Evolutionary conservation across 805 yeast genomes (phyloP).

Genomic region (Cyberlindnera petersonii): DNA sequence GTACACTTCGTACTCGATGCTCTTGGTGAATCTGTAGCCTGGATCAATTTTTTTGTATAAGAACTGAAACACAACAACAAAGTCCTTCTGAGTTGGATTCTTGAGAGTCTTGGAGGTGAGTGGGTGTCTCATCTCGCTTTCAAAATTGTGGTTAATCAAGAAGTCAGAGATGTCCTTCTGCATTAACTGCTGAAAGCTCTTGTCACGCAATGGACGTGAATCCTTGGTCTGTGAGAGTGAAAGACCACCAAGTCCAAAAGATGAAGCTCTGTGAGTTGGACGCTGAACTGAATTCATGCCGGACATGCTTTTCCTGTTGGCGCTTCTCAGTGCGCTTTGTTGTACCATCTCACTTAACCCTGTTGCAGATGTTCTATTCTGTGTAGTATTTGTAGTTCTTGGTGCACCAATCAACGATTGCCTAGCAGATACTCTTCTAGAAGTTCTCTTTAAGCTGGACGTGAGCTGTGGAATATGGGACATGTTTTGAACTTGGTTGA

Average conservation of each 20-base stretch:
- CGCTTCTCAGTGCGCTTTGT: slow-evolving; percentile 24
- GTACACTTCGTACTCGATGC: slow-evolving; percentile 74
- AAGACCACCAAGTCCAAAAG: slow-evolving; percentile 24
- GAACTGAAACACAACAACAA: slow-evolving; percentile 74
- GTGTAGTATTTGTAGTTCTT: slow-evolving; percentile 18
- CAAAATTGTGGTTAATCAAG: slow-evolving; percentile 61
- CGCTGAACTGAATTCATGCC: slow-evolving; percentile 14
- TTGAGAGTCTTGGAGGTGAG: slow-evolving; percentile 59
- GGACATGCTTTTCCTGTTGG: slow-evolving; percentile 24
- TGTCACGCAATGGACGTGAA: slow-evolving; percentile 76
- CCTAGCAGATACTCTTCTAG: slow-evolving; percentile 23
- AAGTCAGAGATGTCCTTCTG: slow-evolving; percentile 68
- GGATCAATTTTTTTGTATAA: slow-evolving; percentile 77
- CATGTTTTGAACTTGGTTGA: slow-evolving; percentile 25
- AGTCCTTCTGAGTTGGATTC: slow-evolving; percentile 85
- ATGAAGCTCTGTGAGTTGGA: slow-evolving; percentile 23
- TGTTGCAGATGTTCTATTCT: slow-evolving; percentile 22
- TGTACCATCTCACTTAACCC: slow-evolving; percentile 28
- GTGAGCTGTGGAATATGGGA: slow-evolving; percentile 27
- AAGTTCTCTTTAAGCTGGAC: slow-evolving; percentile 23
- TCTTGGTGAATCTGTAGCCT: slow-evolving; percentile 60
- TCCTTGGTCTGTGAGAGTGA: slow-evolving; percentile 40
- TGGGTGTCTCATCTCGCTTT: slow-evolving; percentile 68
- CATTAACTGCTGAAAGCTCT: slow-evolving; percentile 57
- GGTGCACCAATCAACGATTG: slow-evolving; percentile 32